phyloP scores from a whole-genome alignment of 208 protist genomes.

The Trypanosoma brucei region DNA sequence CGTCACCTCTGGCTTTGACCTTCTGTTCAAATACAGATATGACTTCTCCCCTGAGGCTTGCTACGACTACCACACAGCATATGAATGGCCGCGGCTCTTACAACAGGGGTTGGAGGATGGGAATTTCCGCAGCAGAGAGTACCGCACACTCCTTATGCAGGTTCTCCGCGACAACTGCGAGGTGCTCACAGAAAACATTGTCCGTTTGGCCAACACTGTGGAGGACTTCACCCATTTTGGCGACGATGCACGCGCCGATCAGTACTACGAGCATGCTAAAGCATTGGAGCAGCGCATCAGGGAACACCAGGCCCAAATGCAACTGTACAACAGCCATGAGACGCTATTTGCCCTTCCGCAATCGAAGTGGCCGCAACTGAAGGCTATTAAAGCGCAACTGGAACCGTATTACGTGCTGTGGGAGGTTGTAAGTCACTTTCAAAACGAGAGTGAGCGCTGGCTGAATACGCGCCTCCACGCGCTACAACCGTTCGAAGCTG shows the following conservation, averaged over 20 bases:
- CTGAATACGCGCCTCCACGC: slow-evolving; percentile 83
- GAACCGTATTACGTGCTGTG: slow-evolving; percentile 90
- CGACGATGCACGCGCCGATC: slow-evolving; percentile 81
- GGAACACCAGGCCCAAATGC: slow-evolving; percentile 56
- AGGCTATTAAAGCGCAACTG: slow-evolving; percentile 81
- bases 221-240: slow-evolving; percentile 83
- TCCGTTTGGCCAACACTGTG: slow-evolving; percentile 72
- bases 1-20: slow-evolving; percentile 76
- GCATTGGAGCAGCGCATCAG: slow-evolving; percentile 68
- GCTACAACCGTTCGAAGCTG: slow-evolving; percentile 75
- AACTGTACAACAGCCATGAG: slow-evolving; percentile 88
- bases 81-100: slow-evolving; percentile 88
- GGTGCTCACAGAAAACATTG: slow-evolving; percentile 75
- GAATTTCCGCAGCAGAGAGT: slow-evolving; percentile 89
- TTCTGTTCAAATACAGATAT: slow-evolving; percentile 81
- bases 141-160: slow-evolving; percentile 86
- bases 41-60: slow-evolving; percentile 71
- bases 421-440: slow-evolving; percentile 84
- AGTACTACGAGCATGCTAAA: slow-evolving; percentile 85
- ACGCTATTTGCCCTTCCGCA: slow-evolving; percentile 78
- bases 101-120: slow-evolving; percentile 86
- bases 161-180: slow-evolving; percentile 86
- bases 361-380: slow-evolving; percentile 87
- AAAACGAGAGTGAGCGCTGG: slow-evolving; percentile 85
- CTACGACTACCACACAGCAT: slow-evolving; percentile 81